These are phyloP conservation scores for Panus rudis DNA, from an alignment of 768 basidiomycete genomes.

Conservation along the genomic window DNA sequence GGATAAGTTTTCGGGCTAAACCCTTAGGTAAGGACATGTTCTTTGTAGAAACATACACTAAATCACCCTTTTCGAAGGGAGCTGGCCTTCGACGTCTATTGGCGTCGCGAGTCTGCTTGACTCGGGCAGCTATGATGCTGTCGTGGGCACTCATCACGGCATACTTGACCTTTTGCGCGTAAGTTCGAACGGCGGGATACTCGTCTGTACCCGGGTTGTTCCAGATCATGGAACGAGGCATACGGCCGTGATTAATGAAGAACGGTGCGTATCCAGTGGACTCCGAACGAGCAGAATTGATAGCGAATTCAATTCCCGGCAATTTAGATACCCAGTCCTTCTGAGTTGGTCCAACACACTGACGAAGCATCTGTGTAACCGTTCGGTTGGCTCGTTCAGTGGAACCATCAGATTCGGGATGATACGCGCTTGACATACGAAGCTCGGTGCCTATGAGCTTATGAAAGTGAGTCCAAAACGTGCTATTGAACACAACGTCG, in stretches of 20 bases:
- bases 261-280: slow-evolving; percentile 31
- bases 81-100: slow-evolving; percentile 19
- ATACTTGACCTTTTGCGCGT: slow-evolving; percentile 20
- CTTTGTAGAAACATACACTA: slow-evolving; percentile 31
- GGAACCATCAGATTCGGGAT: slow-evolving; percentile 27
- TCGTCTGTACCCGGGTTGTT: neutral
- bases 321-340: slow-evolving; percentile 25
- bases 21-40: slow-evolving; percentile 30
- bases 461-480: slow-evolving; percentile 34
- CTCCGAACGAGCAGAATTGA: slow-evolving; percentile 25
- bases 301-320: slow-evolving; percentile 32
- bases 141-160: slow-evolving; percentile 30
- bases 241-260: slow-evolving; percentile 17
- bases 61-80: slow-evolving; percentile 14
- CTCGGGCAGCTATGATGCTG: slow-evolving; percentile 27
- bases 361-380: slow-evolving; percentile 10
- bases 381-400: slow-evolving; percentile 13
- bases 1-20: slow-evolving; percentile 28
- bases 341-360: slow-evolving; percentile 10
- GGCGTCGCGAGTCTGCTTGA: slow-evolving; percentile 23
- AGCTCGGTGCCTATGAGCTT: slow-evolving; percentile 23
- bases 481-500: slow-evolving; percentile 35
- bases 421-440: slow-evolving; percentile 28
- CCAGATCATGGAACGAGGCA: slow-evolving; percentile 17
- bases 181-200: slow-evolving; percentile 19